Conservation (phyloP, 345 rosid genomes). For the Moricandia moricandioides region DNA sequence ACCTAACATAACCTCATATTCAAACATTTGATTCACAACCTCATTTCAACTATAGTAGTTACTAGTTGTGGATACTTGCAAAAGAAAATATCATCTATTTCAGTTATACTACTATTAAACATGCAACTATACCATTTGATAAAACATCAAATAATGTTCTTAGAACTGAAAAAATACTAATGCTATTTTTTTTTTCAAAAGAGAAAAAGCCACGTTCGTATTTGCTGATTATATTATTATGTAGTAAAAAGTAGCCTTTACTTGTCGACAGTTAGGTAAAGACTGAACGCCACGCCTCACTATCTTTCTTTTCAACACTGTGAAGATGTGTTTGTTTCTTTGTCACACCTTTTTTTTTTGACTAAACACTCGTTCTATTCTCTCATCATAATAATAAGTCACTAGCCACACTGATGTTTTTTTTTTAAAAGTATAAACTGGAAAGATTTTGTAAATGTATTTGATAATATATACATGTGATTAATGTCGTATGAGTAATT, state of each 20-base stretch:
- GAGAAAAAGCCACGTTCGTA: conserved; percentile 22
- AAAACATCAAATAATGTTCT: background rate
- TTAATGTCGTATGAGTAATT: background rate
- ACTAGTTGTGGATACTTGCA: background rate
- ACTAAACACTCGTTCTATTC: too few species aligned
- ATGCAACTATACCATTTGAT: background rate
- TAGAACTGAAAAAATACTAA: background rate
- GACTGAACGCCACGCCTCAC: conserved; percentile 15
- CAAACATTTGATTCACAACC: conserved; percentile 8
- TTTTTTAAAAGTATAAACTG: background rate
- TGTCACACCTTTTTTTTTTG: background rate
- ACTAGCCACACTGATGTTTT: background rate
- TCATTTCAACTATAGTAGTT: conserved; percentile 3
- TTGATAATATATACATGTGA: background rate
- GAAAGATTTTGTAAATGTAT: background rate
- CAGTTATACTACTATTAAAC: background rate
- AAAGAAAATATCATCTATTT: background rate
- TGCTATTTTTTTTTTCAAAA: background rate
- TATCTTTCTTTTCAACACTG: background rate
- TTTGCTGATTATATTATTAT: conserved; percentile 14
- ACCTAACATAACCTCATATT: conserved; percentile 6
- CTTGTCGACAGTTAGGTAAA: conserved; percentile 31
- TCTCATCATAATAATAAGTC: background rate
- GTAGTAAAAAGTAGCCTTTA: conserved; percentile 21
- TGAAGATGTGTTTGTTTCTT: conserved; percentile 15